Base-by-base conservation (phyloP, 179 eudicot species). In the Camellia oleifera region DNA sequence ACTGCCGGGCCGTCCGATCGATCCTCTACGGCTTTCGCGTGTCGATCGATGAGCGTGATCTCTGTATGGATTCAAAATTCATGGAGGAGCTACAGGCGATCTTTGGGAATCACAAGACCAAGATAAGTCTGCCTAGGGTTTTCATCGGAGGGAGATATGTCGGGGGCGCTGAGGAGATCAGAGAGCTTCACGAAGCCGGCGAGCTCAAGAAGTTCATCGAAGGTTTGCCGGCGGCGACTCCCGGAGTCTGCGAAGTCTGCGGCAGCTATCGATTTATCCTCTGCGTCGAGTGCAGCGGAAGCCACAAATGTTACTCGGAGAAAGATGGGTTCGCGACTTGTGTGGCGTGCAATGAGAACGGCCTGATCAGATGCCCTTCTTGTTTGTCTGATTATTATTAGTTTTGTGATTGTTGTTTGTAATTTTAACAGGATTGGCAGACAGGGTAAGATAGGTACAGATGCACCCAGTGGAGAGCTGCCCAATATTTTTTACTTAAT, bases 121-220 rank as follows among this genome's bases (percentile, higher is more conserved):
- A 69, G 7, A 32, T 85, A 48, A 66, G 86, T 5, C 18, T 74
- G 77, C 77, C 77, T 57, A 74, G 77, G 61, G 96, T 94, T 3
- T 94, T 94, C 75, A 86, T 93, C 13, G 93, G 88, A 15, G 96
- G 97, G 1, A 73, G 86, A 69, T 94, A 93, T 77, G 50, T 94
- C 18, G 97, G 98, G 26, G 97, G 98, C 11, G 96, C 91, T 11
- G 97, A 94, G 5, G 98, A 94, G 82, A 74, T 94, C 11, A 57
- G 78, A 85, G 84, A 78, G 6, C 82, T 94, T 0, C 86, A 93
- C 82, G 98, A 94, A 81, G 78, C 86, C 75, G 98, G 98, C 0
- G 93, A 94, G 74, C 85, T 94, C 58, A 93, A 90, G 88, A 88
- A 85, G 72, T 68, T 85, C 17, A 69, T 94, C 10, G 83, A 84